Evolutionary conservation across 2,329 filamentous ascomycete genomes (phyloP), one percentile per base, ranked within the genome.

Genomic region (Cordyceps javanica): DNA sequence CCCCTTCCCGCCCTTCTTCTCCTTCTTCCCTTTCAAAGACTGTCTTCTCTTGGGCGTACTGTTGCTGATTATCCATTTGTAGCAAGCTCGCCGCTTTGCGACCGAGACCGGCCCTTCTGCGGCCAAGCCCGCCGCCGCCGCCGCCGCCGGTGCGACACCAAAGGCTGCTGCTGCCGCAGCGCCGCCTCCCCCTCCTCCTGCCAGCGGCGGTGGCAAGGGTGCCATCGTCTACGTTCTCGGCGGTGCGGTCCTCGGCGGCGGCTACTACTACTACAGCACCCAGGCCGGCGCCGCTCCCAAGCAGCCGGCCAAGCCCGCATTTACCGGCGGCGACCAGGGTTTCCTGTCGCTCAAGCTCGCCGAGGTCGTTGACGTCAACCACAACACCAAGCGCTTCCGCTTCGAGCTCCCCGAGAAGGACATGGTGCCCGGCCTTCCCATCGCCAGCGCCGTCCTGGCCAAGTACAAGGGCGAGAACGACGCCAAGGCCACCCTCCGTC

Each of bases 361-460:
- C 58, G 85, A 87, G 57, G 82, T 91, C 51, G 88, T 96, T 75
- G 75, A 79, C 46, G 75, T 97, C 76, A 97, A 91, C 79, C 89
- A 92, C 81, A 97, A 97, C 81, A 95, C 91, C 67, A 97, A 97
- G 85, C 87, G 83, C 67, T 81, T 97, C 70, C 86, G 89, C 66
- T 97, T 99, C 75, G 85, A 87, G 67, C 85, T 97, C 44, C 90
- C 90, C 16, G 89, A 95, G 71, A 80, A 84, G 62, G 88, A 96
- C 70, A 84, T 88, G 74, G 87, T 96, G 55, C 93, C 90, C 59
- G 94, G 94, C 45, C 77, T 99, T 59, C 75, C 82, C 36, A 78
- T 96, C 62, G 86, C 93, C 59, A 96, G 90, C 82, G 92, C 91
- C 46, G 75, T 99, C 65, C 79, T 99, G 70, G 94, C 94, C 64